phyloP scores from a whole-genome alignment of 108 stramenopile species.

The Fistulifera pelliculosa region DNA sequence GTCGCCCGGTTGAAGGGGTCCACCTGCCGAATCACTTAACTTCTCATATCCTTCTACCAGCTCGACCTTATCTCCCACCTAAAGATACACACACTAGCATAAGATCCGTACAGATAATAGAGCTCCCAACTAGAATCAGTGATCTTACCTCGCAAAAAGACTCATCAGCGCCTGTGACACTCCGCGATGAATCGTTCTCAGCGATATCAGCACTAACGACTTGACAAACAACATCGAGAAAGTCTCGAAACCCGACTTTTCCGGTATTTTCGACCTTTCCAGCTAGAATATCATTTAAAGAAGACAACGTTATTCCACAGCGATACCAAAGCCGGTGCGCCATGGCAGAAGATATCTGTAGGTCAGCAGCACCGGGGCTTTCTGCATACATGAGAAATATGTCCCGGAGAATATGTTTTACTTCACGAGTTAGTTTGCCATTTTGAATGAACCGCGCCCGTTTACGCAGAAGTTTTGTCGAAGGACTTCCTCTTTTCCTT shows the following conservation, averaged over 20 bases:
- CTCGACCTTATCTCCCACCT: conserved; percentile 39
- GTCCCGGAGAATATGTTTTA: conserved; percentile 12
- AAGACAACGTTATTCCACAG: conserved; percentile 25
- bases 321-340: conserved; percentile 44
- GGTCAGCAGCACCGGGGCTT: not conserved
- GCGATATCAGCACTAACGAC: conserved; percentile 13
- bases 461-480: conserved; percentile 6
- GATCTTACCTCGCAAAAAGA: conserved; percentile 2
- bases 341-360: conserved; percentile 9
- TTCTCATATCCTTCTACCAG: conserved; percentile 27
- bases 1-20: conserved; percentile 27
- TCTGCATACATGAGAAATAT: conserved; percentile 25
- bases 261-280: not conserved
- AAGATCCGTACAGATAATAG: not conserved
- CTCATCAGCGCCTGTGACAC: not conserved
- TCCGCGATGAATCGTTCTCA: not conserved
- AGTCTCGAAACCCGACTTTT: conserved; percentile 14
- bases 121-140: not conserved
- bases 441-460: conserved; percentile 13
- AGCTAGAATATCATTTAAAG: conserved; percentile 10
- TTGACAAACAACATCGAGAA: conserved; percentile 12
- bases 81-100: not conserved
- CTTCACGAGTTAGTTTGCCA: conserved; percentile 10
- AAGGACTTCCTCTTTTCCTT: conserved; percentile 6
- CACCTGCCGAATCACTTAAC: conserved; percentile 32